Percentiles rank a stretch among this genome's conserved stretches.
Conservation (phyloP, 805 yeast genomes). For the Candida chauliodis region DNA sequence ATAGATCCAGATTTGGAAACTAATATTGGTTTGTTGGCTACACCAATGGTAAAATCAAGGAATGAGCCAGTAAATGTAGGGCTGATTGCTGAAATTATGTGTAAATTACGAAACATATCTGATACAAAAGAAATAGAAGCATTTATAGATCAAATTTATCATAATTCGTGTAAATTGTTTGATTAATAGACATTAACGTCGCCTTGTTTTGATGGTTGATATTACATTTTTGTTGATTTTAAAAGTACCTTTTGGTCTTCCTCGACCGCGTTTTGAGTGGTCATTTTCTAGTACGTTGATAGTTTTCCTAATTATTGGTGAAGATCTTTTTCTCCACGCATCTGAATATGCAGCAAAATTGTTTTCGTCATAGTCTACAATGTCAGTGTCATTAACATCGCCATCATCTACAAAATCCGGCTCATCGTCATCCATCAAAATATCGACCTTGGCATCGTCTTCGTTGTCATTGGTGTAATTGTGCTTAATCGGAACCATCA, state of each 20-base stretch:
- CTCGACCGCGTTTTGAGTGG: constrained; percentile 8
- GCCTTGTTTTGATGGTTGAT: not conserved
- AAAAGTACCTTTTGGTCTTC: constrained; percentile 12
- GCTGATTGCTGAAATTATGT: constrained; percentile 59
- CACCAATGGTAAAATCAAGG: constrained; percentile 69
- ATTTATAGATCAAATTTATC: constrained; percentile 33
- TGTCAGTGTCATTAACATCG: constrained; percentile 14
- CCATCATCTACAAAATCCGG: constrained; percentile 10
- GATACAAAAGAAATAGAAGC: constrained; percentile 25
- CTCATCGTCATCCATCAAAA: constrained; percentile 19
- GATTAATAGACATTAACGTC: constrained; percentile 10
- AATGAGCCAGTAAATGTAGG: constrained; percentile 91
- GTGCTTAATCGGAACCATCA: too few species aligned
- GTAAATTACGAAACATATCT: constrained; percentile 26
- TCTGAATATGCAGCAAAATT: constrained; percentile 1
- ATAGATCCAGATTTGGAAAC: constrained; percentile 10
- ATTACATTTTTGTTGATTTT: constrained; percentile 4
- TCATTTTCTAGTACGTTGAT: constrained; percentile 6
- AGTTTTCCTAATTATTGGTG: constrained; percentile 8
- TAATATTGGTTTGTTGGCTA: constrained; percentile 22
- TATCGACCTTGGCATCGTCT: constrained; percentile 7
- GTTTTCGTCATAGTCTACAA: constrained; percentile 13
- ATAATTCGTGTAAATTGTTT: constrained; percentile 33
- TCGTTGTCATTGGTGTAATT: constrained; percentile 2
- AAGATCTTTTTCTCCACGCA: constrained; percentile 2